These are phyloP conservation scores for Daldinia decipiens DNA, from an alignment of 495 filamentous ascomycete genomes.

Conservation along the genomic window DNA sequence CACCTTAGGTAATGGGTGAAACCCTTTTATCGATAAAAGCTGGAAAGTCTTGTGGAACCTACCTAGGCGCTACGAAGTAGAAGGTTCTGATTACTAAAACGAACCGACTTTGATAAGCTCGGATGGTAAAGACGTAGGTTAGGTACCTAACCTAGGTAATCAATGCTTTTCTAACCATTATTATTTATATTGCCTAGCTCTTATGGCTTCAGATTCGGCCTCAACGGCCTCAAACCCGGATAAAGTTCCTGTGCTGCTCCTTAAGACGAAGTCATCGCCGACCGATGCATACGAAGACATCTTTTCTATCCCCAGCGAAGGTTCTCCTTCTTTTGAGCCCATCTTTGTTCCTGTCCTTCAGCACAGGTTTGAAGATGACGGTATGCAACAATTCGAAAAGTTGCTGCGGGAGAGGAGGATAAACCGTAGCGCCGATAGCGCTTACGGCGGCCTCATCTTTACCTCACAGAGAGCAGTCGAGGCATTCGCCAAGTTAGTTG, in stretches of 20 bases:
- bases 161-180: conserved; percentile 14
- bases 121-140: conserved; percentile 5
- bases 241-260: conserved; percentile 73
- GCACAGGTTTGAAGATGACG: conserved; percentile 65
- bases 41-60: not conserved
- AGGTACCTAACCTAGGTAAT: no score
- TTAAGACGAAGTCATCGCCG: conserved; percentile 86
- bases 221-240: conserved; percentile 15
- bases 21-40: conserved; percentile 52
- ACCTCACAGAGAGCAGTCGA: conserved; percentile 96
- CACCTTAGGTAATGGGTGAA: not conserved
- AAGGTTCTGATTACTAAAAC: not conserved
- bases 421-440: conserved; percentile 41
- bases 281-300: conserved; percentile 81
- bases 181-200: not conserved
- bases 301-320: conserved; percentile 62
- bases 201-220: conserved; percentile 25
- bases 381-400: conserved; percentile 52
- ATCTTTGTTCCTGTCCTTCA: conserved; percentile 86
- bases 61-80: not conserved
- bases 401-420: conserved; percentile 53
- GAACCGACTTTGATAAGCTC: conserved; percentile 6
- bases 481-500: conserved; percentile 76
- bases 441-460: conserved; percentile 88
- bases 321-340: conserved; percentile 64